Conservation (phyloP, 2,329 filamentous ascomycete genomes). For the Aspergillus flavus region DNA sequence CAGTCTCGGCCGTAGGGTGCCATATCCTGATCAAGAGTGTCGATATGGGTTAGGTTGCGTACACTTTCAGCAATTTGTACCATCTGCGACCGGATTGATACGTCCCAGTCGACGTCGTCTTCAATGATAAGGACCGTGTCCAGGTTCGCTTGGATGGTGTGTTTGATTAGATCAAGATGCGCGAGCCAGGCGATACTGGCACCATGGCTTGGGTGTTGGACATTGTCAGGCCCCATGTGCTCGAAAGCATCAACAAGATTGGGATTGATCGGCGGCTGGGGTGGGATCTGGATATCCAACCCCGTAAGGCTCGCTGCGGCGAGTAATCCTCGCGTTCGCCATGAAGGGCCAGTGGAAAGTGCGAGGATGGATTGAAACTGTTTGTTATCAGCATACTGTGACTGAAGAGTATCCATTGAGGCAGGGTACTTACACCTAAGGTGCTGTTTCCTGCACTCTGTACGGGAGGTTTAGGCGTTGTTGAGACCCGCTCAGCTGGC, state of each 20-base stretch:
- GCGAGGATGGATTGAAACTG: slow-evolving; percentile 34
- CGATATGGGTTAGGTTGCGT: slow-evolving; percentile 27
- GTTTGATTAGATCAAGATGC: slow-evolving; percentile 41
- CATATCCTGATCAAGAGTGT: neutral
- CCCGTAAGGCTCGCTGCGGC: slow-evolving; percentile 38
- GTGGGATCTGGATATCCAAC: slow-evolving; percentile 36
- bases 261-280: slow-evolving; percentile 33
- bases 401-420: neutral
- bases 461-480: neutral
- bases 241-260: slow-evolving; percentile 34
- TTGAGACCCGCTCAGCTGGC: neutral
- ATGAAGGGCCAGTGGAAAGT: slow-evolving; percentile 36
- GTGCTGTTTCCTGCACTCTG: neutral
- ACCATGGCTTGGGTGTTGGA: slow-evolving; percentile 18
- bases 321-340: slow-evolving; percentile 40
- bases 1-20: slow-evolving; percentile 36
- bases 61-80: slow-evolving; percentile 34
- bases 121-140: slow-evolving; percentile 44
- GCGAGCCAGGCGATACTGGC: slow-evolving; percentile 44
- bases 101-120: slow-evolving; percentile 45
- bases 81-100: slow-evolving; percentile 37
- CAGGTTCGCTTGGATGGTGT: slow-evolving; percentile 22
- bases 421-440: slow-evolving; percentile 2
- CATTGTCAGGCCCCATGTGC: slow-evolving; percentile 18
- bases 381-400: neutral